Evolutionary conservation across 352 stramenopile species (phyloP), one percentile per base, ranked within the genome.

Genomic region (Elongisporangium prolatum): DNA sequence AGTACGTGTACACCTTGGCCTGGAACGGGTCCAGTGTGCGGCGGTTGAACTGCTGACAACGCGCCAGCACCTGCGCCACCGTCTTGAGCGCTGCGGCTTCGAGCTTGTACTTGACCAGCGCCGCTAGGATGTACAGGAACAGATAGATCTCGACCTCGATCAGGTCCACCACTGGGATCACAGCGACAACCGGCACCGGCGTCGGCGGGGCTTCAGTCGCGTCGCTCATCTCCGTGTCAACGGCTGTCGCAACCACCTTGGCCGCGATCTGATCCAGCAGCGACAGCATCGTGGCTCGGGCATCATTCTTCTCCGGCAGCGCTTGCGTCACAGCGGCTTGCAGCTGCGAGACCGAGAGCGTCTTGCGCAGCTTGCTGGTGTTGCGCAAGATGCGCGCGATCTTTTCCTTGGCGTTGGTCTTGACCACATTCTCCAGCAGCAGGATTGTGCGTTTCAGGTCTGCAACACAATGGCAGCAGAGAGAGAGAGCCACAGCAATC

Each of bases 71-170:
- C 40, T 73, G 67, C 55, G 88, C 65, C 18, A 77, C 74, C 17
- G 74, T 73, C 16, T 79, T 67, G 17, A 90, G 68, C 5, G 85
- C 82, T 16, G 88, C 79, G 3, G 72, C 59, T 14, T 63, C 63
- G 18, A 91, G 61, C 48, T 87, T 78, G 61, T 84, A 80, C 61
- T 93, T 92, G 54, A 92, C 61, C 48, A 95, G 59, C 20, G 76
- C 78, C 18, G 81, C 77, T 9, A 95, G 64, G 25, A 89, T 74
- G 64, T 88, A 91, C 48, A 91, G 54, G 57, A 83, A 90, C 20
- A 97, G 64, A 57, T 94, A 95, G 11, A 95, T 78, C 37, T 94
- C 85, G 57, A 96, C 84, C 63, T 97, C 88, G 60, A 94, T 82
- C 21, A 91, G 66, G 47, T 93, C 82, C 20, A 89, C 65, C 22